A percentile compares a stretch with the other conserved stretches of the same genome.
phyloP scores from a whole-genome alignment of 768 basidiomycete genomes.

The Lentinula lateritia region DNA sequence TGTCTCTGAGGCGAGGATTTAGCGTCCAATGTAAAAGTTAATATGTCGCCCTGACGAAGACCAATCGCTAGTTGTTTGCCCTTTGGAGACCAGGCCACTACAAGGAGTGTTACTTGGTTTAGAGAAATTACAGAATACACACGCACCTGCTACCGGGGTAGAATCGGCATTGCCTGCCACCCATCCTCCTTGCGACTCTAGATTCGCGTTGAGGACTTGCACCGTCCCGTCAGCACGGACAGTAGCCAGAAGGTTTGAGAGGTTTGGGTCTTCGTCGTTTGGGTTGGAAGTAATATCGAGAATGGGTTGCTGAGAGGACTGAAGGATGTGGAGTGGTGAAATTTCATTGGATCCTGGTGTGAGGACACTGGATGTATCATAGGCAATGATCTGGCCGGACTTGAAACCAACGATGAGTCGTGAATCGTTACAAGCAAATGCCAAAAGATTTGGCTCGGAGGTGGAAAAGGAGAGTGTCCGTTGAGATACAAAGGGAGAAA shows the following conservation, averaged over 20 bases:
- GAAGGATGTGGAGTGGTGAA: slow-evolving; percentile 44
- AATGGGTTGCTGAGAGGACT: slow-evolving; percentile 37
- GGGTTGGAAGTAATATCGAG: slow-evolving; percentile 64
- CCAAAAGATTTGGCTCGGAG: slow-evolving; percentile 45
- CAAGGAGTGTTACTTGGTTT: slow-evolving; percentile 7
- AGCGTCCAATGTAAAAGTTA: slow-evolving; percentile 58
- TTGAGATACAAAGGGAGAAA: slow-evolving; percentile 43
- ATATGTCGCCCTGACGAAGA: slow-evolving; percentile 61
- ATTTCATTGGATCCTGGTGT: slow-evolving; percentile 36
- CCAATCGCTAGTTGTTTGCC: slow-evolving; percentile 82
- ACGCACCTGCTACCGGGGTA: slow-evolving; percentile 56
- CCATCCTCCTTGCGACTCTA: slow-evolving; percentile 55
- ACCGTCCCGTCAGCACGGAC: slow-evolving; percentile 45
- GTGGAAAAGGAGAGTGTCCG: slow-evolving; percentile 39
- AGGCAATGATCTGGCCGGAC: slow-evolving; percentile 55
- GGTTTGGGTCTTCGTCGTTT: slow-evolving; percentile 37
- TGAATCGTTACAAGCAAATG: slow-evolving; percentile 56
- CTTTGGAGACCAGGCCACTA: slow-evolving; percentile 83
- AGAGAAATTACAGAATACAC: background rate
- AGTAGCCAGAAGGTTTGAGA: slow-evolving; percentile 56
- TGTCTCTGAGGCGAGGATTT: slow-evolving; percentile 51
- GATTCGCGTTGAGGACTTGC: slow-evolving; percentile 52
- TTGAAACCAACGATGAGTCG: slow-evolving; percentile 54
- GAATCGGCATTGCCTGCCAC: slow-evolving; percentile 37
- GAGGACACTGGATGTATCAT: slow-evolving; percentile 49